Conservation (phyloP, 2,329 filamentous ascomycete genomes). For the Aspergillus pseudoterreus region DNA sequence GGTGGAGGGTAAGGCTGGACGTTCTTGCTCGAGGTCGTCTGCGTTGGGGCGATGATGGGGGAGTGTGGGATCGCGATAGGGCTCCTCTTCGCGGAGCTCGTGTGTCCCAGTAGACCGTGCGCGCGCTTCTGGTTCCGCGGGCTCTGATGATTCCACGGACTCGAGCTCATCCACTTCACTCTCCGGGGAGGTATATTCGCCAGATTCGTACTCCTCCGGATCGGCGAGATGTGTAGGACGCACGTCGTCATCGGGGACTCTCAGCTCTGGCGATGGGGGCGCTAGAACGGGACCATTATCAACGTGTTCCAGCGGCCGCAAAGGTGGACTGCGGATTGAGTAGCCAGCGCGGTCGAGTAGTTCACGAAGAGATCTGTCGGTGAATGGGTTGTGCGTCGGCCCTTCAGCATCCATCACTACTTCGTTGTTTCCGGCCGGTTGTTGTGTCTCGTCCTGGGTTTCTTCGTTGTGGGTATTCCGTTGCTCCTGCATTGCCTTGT, state of each 20-base stretch:
- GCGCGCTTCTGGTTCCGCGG: not conserved
- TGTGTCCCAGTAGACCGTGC: not conserved
- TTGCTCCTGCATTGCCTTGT: constrained; percentile 22
- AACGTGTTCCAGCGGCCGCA: constrained; percentile 12
- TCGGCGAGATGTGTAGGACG: constrained; percentile 12
- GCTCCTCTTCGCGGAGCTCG: not conserved
- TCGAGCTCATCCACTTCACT: constrained; percentile 6
- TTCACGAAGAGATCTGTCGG: constrained; percentile 40
- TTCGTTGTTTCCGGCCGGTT: constrained; percentile 17
- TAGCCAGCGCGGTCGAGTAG: constrained; percentile 44
- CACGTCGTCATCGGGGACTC: constrained; percentile 20
- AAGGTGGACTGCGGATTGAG: constrained; percentile 21
- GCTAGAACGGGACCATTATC: constrained; percentile 20
- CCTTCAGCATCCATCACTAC: constrained; percentile 26
- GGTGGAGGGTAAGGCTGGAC: not conserved
- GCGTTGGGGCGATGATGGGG: constrained; percentile 45
- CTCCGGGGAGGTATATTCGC: constrained; percentile 4
- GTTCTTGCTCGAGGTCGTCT: constrained; percentile 4
- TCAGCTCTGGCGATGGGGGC: constrained; percentile 19
- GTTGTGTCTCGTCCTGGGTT: constrained; percentile 1
- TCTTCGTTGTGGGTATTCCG: constrained; percentile 7
- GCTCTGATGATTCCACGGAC: not conserved
- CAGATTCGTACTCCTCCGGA: constrained; percentile 16
- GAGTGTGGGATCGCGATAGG: constrained; percentile 40
- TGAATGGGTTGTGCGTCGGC: constrained; percentile 27